Evolutionary conservation across 1,139 yeast genomes (phyloP).

Genomic region (Kurtzmaniella quercitrusa): DNA sequence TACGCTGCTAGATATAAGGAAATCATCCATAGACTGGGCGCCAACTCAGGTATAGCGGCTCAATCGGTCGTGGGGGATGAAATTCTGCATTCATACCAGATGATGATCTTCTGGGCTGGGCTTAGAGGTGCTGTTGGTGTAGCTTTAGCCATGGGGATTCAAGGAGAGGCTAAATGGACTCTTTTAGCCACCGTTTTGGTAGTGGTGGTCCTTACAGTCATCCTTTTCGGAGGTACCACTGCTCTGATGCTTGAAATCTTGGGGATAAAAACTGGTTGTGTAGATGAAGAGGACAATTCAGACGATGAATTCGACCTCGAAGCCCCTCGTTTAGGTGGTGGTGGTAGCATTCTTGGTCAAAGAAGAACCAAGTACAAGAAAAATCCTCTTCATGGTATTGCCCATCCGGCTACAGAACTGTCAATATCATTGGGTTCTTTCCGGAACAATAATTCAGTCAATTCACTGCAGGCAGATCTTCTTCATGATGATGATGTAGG

Average conservation of each 20-base stretch:
- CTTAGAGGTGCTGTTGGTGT: slow-evolving; percentile 99
- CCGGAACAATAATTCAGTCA: slow-evolving; percentile 10
- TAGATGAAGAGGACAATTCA: slow-evolving; percentile 67
- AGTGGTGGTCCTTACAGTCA: slow-evolving; percentile 93
- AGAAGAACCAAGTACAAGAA: slow-evolving; percentile 26
- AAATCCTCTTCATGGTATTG: slow-evolving; percentile 10
- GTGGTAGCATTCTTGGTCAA: slow-evolving; percentile 22
- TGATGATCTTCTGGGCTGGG: slow-evolving; percentile 99
- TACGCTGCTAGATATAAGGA: slow-evolving; percentile 51
- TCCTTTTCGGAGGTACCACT: slow-evolving; percentile 96
- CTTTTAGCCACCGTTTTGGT: slow-evolving; percentile 91
- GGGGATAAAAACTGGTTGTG: slow-evolving; percentile 88
- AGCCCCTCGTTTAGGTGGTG: slow-evolving; percentile 46
- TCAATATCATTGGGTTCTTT: slow-evolving; percentile 21
- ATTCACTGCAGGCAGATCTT: slow-evolving; percentile 12
- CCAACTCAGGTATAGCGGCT: slow-evolving; percentile 37
- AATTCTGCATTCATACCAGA: slow-evolving; percentile 91
- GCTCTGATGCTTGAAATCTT: slow-evolving; percentile 96
- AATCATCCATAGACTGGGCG: slow-evolving; percentile 27
- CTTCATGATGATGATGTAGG: slow-evolving; percentile 29
- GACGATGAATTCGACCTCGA: slow-evolving; percentile 97
- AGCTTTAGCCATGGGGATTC: slow-evolving; percentile 95
- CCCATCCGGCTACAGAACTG: slow-evolving; percentile 25
- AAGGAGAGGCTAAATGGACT: slow-evolving; percentile 89
- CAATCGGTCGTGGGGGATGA: slow-evolving; percentile 64